Conservation (phyloP, 1,284 basidiomycete genomes). For the Naganishia albida region DNA sequence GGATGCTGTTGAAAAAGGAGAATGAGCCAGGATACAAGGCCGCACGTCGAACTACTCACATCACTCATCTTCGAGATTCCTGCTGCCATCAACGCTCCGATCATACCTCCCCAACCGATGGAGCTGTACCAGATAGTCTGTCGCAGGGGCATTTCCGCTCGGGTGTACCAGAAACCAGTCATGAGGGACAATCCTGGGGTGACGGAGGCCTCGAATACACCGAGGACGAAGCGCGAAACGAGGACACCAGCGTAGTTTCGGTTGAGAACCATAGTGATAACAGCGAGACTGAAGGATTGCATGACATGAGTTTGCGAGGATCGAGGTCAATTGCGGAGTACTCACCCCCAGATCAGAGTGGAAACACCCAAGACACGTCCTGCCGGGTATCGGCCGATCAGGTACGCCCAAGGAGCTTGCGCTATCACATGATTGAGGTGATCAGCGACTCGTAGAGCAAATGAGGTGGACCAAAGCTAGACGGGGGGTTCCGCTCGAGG, state of each 20-base stretch:
- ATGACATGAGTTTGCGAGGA: neutral
- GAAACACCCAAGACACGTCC: constrained; percentile 46
- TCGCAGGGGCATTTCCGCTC: constrained; percentile 44
- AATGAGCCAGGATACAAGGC: neutral
- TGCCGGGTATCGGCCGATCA: constrained; percentile 45
- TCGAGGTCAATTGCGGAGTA: neutral
- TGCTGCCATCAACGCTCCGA: constrained; percentile 49
- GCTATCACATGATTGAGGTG: constrained; percentile 30
- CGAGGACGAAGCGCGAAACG: constrained; percentile 43
- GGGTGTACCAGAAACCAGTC: constrained; percentile 47
- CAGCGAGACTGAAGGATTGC: neutral
- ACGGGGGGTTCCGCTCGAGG: too few relatives aligned
- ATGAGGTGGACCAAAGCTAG: too few relatives aligned
- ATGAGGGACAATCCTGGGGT: constrained; percentile 49
- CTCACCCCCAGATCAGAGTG: constrained; percentile 48
- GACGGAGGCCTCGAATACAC: constrained; percentile 48
- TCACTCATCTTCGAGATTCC: constrained; percentile 40
- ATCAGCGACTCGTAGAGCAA: too few relatives aligned
- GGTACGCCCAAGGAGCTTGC: constrained; percentile 43
- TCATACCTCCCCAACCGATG: constrained; percentile 50
- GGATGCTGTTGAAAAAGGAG: constrained; percentile 33
- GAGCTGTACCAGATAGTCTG: constrained; percentile 52
- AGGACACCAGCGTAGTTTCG: constrained; percentile 41
- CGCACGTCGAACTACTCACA: neutral
- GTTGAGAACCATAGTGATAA: constrained; percentile 35